Evolutionary conservation across 805 yeast species (phyloP), one percentile per base, ranked within the genome.

Genomic region (Danielia oregonensis): DNA sequence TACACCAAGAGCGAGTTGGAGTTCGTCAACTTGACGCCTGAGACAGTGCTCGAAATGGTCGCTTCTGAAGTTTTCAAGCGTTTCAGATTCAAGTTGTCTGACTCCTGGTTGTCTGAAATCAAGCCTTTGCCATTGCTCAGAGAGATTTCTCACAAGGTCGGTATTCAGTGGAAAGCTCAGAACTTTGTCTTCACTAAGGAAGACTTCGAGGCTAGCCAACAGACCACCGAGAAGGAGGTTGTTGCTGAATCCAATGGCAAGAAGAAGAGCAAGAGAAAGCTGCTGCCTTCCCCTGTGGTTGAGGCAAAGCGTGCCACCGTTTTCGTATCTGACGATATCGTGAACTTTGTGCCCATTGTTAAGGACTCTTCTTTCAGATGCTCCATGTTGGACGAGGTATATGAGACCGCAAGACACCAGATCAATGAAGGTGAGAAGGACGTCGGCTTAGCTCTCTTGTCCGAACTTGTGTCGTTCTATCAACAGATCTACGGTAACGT

Each of bases 401-500:
- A 78, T 70, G 79, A 76, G 27, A 74, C 79, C 49, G 89, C 87
- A 33, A 61, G 68, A 37, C 43, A 59, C 17, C 62, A 63, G 44
- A 52, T 68, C 36, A 55, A 58, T 24, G 59, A 56, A 18, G 72
- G 70, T 21, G 71, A 68, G 22, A 59, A 51, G 40, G 76, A 74
- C 6, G 64, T 76, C 17, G 95, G 89, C 8, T 54, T 81, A 38
- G 69, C 74, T 22, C 70, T 85, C 34, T 62, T 89, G 46, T 61
- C 70, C 19, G 96, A 91, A 57, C 70, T 93, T 18, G 63, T 86
- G 23, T 63, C 82, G 6, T 70, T 87, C 35, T 77, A 78, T 43
- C 95, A 88, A 56, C 95, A 87, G 54, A 78, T 86, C 19, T 85
- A 85, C 49, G 96, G 97, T 19, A 56, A 71, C 17, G 72, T 91